Conservation (phyloP, 225 moss, liverwort and hornwort species). For the Straminergon stramineum region DNA sequence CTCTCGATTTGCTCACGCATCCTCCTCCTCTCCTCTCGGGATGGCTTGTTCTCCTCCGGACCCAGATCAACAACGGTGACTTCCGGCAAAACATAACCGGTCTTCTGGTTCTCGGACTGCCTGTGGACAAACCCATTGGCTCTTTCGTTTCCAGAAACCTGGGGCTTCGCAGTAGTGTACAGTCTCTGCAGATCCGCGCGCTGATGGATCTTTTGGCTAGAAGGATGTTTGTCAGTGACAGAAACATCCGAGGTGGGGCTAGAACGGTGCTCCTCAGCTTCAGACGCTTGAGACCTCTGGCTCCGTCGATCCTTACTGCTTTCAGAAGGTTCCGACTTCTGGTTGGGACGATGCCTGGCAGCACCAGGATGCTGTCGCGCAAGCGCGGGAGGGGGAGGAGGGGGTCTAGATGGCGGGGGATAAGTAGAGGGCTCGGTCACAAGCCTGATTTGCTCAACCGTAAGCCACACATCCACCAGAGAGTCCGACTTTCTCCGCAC, state of each 20-base stretch:
- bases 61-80: conserved; percentile 29
- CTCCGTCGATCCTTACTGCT: neutral
- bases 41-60: conserved; percentile 29
- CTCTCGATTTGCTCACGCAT: conserved; percentile 34
- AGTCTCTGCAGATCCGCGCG: neutral
- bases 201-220: neutral
- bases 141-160: neutral
- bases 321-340: conserved; percentile 5
- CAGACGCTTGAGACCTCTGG: neutral
- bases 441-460: conserved; percentile 67
- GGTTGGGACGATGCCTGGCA: conserved; percentile 11
- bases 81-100: conserved; percentile 33
- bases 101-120: conserved; percentile 6
- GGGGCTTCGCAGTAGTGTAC: neutral
- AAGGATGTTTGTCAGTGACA: neutral
- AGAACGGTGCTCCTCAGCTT: neutral
- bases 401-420: conserved; percentile 69
- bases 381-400: conserved; percentile 41
- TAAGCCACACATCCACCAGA: conserved; percentile 43
- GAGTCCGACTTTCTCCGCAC: conserved; percentile 21
- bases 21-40: conserved; percentile 44
- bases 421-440: conserved; percentile 56
- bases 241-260: conserved; percentile 5
- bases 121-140: conserved; percentile 12
- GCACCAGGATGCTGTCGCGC: neutral